These are phyloP conservation scores for Immersiella caudata DNA, from an alignment of 495 filamentous ascomycete species.

Conservation along the genomic window DNA sequence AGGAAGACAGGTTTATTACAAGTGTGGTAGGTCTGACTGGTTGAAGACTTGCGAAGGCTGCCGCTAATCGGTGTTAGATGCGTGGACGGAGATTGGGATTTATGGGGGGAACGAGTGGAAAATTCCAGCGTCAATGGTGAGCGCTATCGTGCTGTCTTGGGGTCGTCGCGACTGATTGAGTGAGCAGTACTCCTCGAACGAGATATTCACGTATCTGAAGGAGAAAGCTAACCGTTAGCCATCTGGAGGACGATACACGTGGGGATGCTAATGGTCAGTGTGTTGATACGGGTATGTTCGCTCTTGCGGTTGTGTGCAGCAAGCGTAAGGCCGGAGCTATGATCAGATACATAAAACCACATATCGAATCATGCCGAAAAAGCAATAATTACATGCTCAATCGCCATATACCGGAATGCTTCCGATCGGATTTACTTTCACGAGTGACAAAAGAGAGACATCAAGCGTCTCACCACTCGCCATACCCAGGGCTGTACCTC, in stretches of 20 bases:
- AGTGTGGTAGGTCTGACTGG: constrained; percentile 54
- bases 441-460: too few relatives aligned
- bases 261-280: background rate
- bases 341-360: too few relatives aligned
- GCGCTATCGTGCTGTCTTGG: background rate
- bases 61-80: constrained; percentile 54
- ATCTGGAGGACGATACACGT: background rate
- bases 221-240: background rate
- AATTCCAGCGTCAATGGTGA: constrained; percentile 60
- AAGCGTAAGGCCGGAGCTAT: too few relatives aligned
- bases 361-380: too few relatives aligned
- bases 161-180: constrained; percentile 5
- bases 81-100: constrained; percentile 72
- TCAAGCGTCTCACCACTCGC: too few relatives aligned
- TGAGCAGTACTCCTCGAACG: constrained; percentile 47
- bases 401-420: too few relatives aligned
- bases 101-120: constrained; percentile 67
- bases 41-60: background rate
- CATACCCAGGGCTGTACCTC: too few relatives aligned
- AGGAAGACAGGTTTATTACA: constrained; percentile 70
- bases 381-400: too few relatives aligned
- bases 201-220: constrained; percentile 37
- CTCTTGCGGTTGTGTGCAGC: background rate
- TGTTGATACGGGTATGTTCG: background rate
- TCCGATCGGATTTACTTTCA: too few relatives aligned